Evolutionary conservation across 805 yeast species (phyloP).

Genomic region (Pichia sporocuriosa): DNA sequence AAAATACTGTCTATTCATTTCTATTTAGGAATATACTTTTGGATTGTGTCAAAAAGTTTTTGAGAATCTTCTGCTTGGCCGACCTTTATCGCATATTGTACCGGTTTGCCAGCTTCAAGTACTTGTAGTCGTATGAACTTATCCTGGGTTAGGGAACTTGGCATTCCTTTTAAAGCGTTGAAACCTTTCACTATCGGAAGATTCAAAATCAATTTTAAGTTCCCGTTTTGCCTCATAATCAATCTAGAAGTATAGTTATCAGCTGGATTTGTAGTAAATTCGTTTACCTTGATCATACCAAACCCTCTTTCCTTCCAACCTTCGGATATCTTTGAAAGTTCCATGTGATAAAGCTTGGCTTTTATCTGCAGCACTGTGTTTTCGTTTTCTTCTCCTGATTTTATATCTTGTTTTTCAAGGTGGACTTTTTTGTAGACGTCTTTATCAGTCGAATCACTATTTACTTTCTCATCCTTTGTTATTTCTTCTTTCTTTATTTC

Average conservation of each 20-base stretch:
- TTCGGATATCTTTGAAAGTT: slow-evolving; percentile 52
- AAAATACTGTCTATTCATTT: background rate
- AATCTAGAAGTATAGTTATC: slow-evolving; percentile 48
- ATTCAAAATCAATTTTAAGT: slow-evolving; percentile 76
- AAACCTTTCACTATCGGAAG: slow-evolving; percentile 57
- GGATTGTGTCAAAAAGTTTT: slow-evolving; percentile 47
- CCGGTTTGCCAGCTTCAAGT: slow-evolving; percentile 57
- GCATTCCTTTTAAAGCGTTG: slow-evolving; percentile 70
- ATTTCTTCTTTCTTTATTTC: slow-evolving; percentile 12
- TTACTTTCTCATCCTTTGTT: slow-evolving; percentile 25
- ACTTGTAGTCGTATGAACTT: slow-evolving; percentile 75
- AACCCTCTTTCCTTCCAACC: slow-evolving; percentile 98
- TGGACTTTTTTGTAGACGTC: slow-evolving; percentile 51
- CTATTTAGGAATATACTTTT: slow-evolving; percentile 28
- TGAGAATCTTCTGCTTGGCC: slow-evolving; percentile 55
- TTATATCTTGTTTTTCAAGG: slow-evolving; percentile 48
- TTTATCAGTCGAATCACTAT: no score
- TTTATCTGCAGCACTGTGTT: slow-evolving; percentile 57
- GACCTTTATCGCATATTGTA: slow-evolving; percentile 77
- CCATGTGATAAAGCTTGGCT: slow-evolving; percentile 73
- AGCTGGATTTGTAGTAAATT: slow-evolving; percentile 25
- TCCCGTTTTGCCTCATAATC: slow-evolving; percentile 87
- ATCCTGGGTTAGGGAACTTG: slow-evolving; percentile 76
- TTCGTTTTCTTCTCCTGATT: slow-evolving; percentile 92
- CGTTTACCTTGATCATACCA: slow-evolving; percentile 79